Evolutionary conservation across 2,329 filamentous ascomycete species (phyloP).

Genomic region (Exophiala dermatitidis): DNA sequence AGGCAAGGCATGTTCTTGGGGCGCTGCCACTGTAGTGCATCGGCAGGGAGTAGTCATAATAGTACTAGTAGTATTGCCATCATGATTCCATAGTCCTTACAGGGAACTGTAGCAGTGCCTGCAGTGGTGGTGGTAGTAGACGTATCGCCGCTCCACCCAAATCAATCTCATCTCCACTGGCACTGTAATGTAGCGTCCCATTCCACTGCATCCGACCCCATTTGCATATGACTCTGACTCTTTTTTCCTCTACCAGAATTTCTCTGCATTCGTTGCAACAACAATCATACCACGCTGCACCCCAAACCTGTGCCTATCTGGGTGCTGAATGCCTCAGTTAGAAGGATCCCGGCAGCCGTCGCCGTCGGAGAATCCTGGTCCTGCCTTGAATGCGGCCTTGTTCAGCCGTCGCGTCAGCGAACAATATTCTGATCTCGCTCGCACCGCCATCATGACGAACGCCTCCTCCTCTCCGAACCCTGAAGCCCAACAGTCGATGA

Average conservation of each 20-base stretch:
- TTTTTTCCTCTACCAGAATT: background rate
- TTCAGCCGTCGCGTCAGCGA: constrained; percentile 16
- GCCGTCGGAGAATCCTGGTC: constrained; percentile 8
- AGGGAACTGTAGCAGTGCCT: too few relatives aligned
- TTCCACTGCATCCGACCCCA: background rate
- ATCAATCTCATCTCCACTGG: background rate
- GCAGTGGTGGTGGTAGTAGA: too few relatives aligned
- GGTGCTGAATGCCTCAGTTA: constrained; percentile 22
- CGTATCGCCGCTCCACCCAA: too few relatives aligned
- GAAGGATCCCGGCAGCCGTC: constrained; percentile 14
- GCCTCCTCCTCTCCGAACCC: constrained; percentile 13
- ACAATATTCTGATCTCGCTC: constrained; percentile 20
- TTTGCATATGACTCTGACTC: background rate
- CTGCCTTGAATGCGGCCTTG: background rate
- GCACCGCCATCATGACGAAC: constrained; percentile 21
- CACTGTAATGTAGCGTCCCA: background rate
- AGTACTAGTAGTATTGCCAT: too few relatives aligned
- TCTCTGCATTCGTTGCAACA: background rate
- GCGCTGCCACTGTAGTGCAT: too few relatives aligned
- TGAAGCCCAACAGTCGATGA: constrained; percentile 13
- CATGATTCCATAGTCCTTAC: too few relatives aligned
- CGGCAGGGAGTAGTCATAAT: too few relatives aligned
- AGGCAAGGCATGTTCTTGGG: too few relatives aligned
- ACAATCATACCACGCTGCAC: background rate
- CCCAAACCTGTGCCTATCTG: background rate